Base-by-base conservation (phyloP, 805 yeast genomes). In the Schizosaccharomyces osmophilus region DNA sequence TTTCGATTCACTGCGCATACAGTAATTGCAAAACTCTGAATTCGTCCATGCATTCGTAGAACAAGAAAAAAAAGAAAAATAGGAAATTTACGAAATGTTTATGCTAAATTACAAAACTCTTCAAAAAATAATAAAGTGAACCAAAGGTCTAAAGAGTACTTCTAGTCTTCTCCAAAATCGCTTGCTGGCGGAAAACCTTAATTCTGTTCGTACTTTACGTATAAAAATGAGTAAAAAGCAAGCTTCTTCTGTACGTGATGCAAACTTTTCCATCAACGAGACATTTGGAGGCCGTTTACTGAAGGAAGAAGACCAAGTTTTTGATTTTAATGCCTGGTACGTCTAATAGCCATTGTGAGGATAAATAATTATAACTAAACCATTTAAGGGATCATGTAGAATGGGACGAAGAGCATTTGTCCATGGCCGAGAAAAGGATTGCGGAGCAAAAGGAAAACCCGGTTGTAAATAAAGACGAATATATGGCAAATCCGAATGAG, bases 381-480 rank as follows among this genome's bases (percentile, higher is more conserved):
- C 24, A 24, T 26, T 51, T 11, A 22, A 65, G 81, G 85, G 98
- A 93, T 70, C 95, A 93, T 70, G 97, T 88, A 42, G 95, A 87
- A 68, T 89, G 96, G 95, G 97, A 95, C 60, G 88, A 85, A 61
- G 95, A 87, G 66, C 97, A 93, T 70, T 71, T 82, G 15, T 68
- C 74, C 24, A 82, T 84, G 64, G 96, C 96, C 2, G 78, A 84
- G 68, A 82, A 78, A 66, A 81, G 83, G 69, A 84, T 90, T 43
- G 72, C 79, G 26, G 79, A 81, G 65, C 98, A 93, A 70, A 78
- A 80, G 63, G 85, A 83, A 55, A 74, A 75, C 62, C 97, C 97
- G 0, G 98, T 93, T n/a, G 75, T 79, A 43, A 95, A 87, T 1
- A 87, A 85, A 62, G 63, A 60, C 1, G 36, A 19, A 61, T 93